Evolutionary conservation across 768 basidiomycete species (phyloP).

Genomic region (Boletus rubroflammeus): DNA sequence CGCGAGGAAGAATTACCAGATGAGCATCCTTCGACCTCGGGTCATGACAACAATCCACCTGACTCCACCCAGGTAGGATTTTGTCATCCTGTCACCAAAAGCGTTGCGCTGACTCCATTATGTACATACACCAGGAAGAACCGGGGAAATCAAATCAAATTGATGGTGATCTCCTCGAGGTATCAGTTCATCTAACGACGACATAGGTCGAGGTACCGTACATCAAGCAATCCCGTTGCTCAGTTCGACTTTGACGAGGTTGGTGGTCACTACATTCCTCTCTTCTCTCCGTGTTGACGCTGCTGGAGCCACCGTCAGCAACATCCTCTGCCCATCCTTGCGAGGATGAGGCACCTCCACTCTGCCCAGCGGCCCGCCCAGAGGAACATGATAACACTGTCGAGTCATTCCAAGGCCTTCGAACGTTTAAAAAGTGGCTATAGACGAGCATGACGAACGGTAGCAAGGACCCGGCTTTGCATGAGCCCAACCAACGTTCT

Average conservation of each 20-base stretch:
- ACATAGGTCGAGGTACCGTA: not conserved
- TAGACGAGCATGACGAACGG: not conserved
- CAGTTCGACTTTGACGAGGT: not conserved
- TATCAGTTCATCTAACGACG: not conserved
- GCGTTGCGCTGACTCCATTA: not conserved
- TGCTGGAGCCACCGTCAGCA: not conserved
- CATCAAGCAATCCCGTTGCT: not conserved
- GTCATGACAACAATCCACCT: not conserved
- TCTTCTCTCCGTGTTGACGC: not conserved
- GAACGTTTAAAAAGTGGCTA: not conserved
- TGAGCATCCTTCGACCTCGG: not conserved
- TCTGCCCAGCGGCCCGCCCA: too few relatives aligned
- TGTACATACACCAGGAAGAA: not conserved
- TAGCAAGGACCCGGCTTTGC: not conserved
- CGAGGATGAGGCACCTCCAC: too few relatives aligned
- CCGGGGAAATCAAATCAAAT: too few relatives aligned
- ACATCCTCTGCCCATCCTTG: not conserved
- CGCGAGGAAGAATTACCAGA: not conserved
- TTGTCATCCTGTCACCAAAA: not conserved
- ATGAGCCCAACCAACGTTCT: not conserved
- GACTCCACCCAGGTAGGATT: not conserved
- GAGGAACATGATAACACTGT: not conserved
- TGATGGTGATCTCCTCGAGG: not conserved
- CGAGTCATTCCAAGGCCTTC: not conserved
- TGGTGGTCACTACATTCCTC: not conserved